Conservation (phyloP, 257 asterid species). For the Dorcoceras hygrometricum region DNA sequence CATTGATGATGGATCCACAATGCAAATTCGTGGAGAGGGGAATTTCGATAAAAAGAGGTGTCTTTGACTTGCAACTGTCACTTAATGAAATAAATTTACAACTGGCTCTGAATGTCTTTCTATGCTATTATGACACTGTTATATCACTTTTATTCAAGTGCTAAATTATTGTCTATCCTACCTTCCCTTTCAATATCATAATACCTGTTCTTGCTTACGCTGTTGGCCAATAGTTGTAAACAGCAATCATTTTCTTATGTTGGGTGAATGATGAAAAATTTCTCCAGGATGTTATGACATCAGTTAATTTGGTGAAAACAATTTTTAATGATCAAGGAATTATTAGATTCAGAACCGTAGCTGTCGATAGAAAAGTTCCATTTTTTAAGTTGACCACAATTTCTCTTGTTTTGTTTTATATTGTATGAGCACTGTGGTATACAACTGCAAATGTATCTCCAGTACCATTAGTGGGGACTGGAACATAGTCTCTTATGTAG, state of each 20-base stretch:
- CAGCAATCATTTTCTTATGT: neutral
- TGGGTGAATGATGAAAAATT: slow-evolving; percentile 7
- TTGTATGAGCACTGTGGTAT: slow-evolving; percentile 14
- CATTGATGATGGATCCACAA: slow-evolving; percentile 65
- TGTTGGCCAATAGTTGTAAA: neutral
- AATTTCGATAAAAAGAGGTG: slow-evolving; percentile 76
- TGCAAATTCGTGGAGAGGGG: slow-evolving; percentile 90
- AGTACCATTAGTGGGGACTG: neutral
- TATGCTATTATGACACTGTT: neutral
- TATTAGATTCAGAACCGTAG: slow-evolving; percentile 6
- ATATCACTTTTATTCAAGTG: neutral
- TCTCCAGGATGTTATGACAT: slow-evolving; percentile 23
- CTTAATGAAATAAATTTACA: slow-evolving; percentile 17
- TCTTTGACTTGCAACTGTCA: slow-evolving; percentile 8
- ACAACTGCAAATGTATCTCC: slow-evolving; percentile 11
- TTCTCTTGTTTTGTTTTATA: slow-evolving; percentile 7
- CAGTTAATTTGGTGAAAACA: slow-evolving; percentile 17
- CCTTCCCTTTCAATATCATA: slow-evolving; percentile 5
- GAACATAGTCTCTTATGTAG: slow-evolving; percentile 1
- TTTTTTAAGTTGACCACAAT: neutral
- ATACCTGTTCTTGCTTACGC: slow-evolving; percentile 8
- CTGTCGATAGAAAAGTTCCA: slow-evolving; percentile 1
- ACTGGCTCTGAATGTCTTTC: slow-evolving; percentile 4
- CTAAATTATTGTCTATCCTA: neutral
- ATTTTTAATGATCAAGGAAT: slow-evolving; percentile 7